A percentile compares a stretch with the other conserved stretches of the same genome.
Conservation (phyloP, 176 grass and related monocot species). For the Cenchrus purpureus region DNA sequence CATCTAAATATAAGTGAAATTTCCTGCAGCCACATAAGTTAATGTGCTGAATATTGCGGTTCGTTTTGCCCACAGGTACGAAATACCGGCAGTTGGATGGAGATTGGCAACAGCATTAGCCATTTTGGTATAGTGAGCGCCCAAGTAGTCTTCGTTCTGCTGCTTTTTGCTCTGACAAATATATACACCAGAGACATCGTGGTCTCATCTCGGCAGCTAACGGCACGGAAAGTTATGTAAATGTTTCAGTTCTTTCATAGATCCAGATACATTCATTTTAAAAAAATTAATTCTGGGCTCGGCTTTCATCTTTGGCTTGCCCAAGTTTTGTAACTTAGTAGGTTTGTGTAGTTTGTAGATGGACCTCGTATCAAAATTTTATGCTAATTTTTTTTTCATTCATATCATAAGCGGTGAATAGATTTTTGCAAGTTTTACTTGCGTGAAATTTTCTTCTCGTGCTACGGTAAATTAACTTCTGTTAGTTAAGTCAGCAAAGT, state of each 20-base stretch:
- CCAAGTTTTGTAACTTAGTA: conserved; percentile 40
- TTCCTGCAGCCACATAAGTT: conserved; percentile 7
- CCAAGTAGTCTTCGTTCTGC: conserved; percentile 91
- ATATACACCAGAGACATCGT: conserved; percentile 88
- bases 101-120: conserved; percentile 96
- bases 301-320: background rate
- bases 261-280: conserved; percentile 5
- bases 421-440: background rate
- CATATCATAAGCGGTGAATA: background rate
- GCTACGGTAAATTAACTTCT: background rate
- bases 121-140: conserved; percentile 95
- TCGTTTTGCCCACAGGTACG: conserved; percentile 58
- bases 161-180: conserved; percentile 93
- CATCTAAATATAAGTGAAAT: conserved; percentile 10
- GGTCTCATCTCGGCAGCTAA: conserved; percentile 56
- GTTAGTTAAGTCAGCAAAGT: background rate
- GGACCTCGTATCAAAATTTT: conserved; percentile 19
- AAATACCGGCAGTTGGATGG: conserved; percentile 98
- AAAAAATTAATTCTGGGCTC: background rate
- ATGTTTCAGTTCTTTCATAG: conserved; percentile 5
- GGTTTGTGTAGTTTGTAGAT: background rate
- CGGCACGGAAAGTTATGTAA: conserved; percentile 63
- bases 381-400: background rate
- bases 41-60: background rate
- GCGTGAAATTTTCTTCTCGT: background rate